These are phyloP conservation scores for Jaapia argillacea DNA, from an alignment of 768 basidiomycete genomes.

Conservation along the genomic window DNA sequence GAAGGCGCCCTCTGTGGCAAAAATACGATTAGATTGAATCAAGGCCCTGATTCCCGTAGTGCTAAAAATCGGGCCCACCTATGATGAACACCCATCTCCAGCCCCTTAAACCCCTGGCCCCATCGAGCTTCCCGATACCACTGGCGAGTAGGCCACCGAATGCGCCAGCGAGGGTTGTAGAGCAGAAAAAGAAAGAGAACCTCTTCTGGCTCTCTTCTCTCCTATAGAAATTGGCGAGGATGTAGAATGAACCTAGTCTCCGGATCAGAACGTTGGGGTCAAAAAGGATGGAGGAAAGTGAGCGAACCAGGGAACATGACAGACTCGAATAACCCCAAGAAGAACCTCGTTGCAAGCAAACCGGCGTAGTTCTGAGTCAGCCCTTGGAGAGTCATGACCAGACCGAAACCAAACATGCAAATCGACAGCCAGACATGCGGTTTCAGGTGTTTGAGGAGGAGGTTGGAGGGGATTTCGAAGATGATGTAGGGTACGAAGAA, in stretches of 20 bases:
- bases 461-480: constrained; percentile 26
- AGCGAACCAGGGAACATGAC: constrained; percentile 14
- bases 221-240: constrained; percentile 27
- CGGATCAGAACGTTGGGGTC: constrained; percentile 20
- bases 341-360: constrained; percentile 27
- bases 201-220: constrained; percentile 24
- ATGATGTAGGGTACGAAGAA: constrained; percentile 24
- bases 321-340: constrained; percentile 21
- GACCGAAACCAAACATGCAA: constrained; percentile 27
- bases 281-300: constrained; percentile 12
- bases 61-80: constrained; percentile 7
- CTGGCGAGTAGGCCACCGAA: constrained; percentile 24
- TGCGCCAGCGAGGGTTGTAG: constrained; percentile 28
- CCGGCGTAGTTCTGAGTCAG: constrained; percentile 22
- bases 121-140: constrained; percentile 24
- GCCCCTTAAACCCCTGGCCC: constrained; percentile 16
- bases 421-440: constrained; percentile 25
- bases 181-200: constrained; percentile 28
- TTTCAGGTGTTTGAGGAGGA: constrained; percentile 23
- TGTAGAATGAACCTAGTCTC: constrained; percentile 23
- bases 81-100: constrained; percentile 25
- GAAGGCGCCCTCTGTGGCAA: constrained; percentile 21
- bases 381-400: constrained; percentile 23
- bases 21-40: neutral
- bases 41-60: no score